Percentiles rank a stretch among this genome's conserved stretches.
Evolutionary conservation across 306 rosid species (phyloP).

Genomic region (Sesbania bispinosa): DNA sequence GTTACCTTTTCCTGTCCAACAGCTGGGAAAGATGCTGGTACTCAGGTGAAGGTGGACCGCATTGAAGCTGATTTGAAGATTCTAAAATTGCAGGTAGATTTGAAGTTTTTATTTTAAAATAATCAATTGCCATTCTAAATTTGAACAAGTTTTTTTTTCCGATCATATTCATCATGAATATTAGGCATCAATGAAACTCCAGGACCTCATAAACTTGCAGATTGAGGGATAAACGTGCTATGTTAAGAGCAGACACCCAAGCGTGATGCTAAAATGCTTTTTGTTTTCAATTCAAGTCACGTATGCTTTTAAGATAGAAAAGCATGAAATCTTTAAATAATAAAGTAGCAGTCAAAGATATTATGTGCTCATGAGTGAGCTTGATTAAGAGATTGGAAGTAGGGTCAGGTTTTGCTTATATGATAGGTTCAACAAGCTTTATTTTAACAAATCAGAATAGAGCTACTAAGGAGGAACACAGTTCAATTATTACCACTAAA

Average conservation of each 20-base stretch:
- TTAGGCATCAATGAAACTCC: not conserved
- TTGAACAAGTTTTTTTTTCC: not conserved
- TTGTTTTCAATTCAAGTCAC: not conserved
- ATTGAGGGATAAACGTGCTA: slow-evolving; percentile 9
- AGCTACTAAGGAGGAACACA: too few species aligned
- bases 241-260: not conserved
- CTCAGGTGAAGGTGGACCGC: slow-evolving; percentile 69
- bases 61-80: slow-evolving; percentile 92
- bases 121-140: slow-evolving; percentile 14
- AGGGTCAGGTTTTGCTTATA: too few species aligned
- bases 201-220: not conserved
- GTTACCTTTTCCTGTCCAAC: slow-evolving; percentile 15
- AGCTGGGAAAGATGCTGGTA: slow-evolving; percentile 56
- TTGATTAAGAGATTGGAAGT: too few species aligned
- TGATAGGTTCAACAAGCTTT: too few species aligned
- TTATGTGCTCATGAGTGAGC: too few species aligned
- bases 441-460: too few species aligned
- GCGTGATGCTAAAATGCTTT: not conserved
- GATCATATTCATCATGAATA: not conserved
- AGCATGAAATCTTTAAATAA: too few species aligned
- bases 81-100: slow-evolving; percentile 73
- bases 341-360: too few species aligned
- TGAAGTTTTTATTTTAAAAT: not conserved
- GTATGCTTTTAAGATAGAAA: not conserved
- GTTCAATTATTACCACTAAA: too few species aligned